Evolutionary conservation across 176 grass and related monocot species (phyloP).

Genomic region (Oryza officinalis): DNA sequence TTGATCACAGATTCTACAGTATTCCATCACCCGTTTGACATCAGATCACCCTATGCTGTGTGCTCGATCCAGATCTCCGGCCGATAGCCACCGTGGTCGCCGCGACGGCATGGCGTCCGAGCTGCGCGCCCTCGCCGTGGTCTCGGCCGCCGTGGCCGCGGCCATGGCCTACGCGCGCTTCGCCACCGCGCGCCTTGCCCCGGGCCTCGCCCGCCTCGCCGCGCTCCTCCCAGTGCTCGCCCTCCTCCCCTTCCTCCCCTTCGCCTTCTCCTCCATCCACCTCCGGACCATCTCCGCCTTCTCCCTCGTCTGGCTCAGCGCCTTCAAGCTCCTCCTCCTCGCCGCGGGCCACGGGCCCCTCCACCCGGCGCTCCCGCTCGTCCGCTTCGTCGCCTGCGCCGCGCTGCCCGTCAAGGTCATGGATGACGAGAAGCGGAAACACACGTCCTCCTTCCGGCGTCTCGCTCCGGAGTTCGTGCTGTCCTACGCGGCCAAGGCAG

Average conservation of each 20-base stretch:
- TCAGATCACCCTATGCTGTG: neutral
- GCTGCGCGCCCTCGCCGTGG: slow-evolving; percentile 18
- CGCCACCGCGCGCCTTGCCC: slow-evolving; percentile 35
- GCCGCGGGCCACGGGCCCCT: slow-evolving; percentile 49
- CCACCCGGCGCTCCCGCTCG: slow-evolving; percentile 41
- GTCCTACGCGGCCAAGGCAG: slow-evolving; percentile 48
- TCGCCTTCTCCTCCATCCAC: slow-evolving; percentile 64
- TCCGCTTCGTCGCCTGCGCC: slow-evolving; percentile 49
- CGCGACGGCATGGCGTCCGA: neutral
- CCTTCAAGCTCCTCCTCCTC: slow-evolving; percentile 76
- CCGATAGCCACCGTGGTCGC: too few relatives aligned
- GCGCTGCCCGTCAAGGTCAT: slow-evolving; percentile 57
- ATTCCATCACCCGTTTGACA: neutral
- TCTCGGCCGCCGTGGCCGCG: slow-evolving; percentile 23
- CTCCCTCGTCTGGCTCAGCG: slow-evolving; percentile 70
- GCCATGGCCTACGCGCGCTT: slow-evolving; percentile 59
- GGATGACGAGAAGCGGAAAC: neutral
- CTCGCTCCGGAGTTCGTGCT: neutral
- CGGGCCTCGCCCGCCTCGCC: slow-evolving; percentile 44
- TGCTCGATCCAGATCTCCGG: neutral
- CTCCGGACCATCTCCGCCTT: slow-evolving; percentile 68
- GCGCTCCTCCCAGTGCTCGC: slow-evolving; percentile 52
- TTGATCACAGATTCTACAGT: neutral
- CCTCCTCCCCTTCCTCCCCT: slow-evolving; percentile 58
- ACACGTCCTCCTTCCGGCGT: neutral